Evolutionary conservation across 2,329 filamentous ascomycete species (phyloP), one percentile per base, ranked within the genome.

Genomic region (Aspergillus texensis): DNA sequence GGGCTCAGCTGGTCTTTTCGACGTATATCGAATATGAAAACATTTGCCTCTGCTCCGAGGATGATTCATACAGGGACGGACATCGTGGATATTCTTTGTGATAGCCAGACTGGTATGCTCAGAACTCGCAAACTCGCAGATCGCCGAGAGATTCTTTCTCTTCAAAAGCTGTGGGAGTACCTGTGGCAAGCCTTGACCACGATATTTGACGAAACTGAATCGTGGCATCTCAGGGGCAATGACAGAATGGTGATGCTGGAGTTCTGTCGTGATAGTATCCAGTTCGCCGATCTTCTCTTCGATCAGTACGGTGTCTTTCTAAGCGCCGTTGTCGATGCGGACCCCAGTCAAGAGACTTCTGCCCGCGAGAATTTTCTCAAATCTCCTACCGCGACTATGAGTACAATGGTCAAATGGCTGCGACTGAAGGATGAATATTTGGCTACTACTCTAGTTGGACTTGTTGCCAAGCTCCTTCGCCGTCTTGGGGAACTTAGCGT

Each of bases 241-340:
- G 89, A 94, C 57, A 95, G 93, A 74, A 79, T 83, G 24, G 83
- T 87, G 60, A 94, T 99, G 92, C 90, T 93, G 71, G 89, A 97
- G 62, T 97, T 98, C 72, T 97, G 94, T 74, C 89, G 95, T 68
- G 93, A 97, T 74, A 91, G 92, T 16, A 99, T 99, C 87, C 93
- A 98, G 71, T 91, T 97, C 73, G 94, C 94, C 0, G 92, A 96
- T 72, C 85, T 87, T 41, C 84, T 97, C 1, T 91, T 98, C 73
- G 89, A 92, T 46, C 89, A 97, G 70, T 95, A 96, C 75, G 89
- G 89, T 57, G 86, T 97, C 63, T 89, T 99, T 66, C 88, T 92
- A 2, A 91, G 89, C 53, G 91, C 91, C 14, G 77, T 93, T 62
- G 80, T 80, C 45, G 80, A 81, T 58, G 79, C 80, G 28, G 79